Conservation (phyloP, 2,329 filamentous ascomycete species). For the Xylaria sp. region DNA sequence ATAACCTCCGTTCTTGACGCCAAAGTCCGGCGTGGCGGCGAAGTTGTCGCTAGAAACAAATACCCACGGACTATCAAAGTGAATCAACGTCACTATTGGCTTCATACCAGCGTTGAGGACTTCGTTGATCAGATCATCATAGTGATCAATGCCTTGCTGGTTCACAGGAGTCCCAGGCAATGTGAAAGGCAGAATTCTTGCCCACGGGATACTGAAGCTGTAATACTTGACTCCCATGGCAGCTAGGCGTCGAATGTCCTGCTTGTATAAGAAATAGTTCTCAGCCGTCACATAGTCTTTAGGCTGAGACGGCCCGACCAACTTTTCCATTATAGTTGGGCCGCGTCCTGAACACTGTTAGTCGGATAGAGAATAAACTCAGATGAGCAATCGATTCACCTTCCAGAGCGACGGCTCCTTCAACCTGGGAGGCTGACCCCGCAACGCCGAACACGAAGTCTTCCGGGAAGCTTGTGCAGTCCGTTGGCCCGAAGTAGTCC, state of each 20-base stretch:
- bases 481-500: conserved; percentile 31
- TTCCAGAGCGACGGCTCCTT: conserved; percentile 52
- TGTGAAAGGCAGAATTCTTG: conserved; percentile 58
- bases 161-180: conserved; percentile 58
- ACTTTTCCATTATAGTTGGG: conserved; percentile 51
- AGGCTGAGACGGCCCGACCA: conserved; percentile 29
- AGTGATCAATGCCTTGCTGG: conserved; percentile 56
- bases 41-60: background rate
- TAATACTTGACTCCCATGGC: conserved; percentile 58
- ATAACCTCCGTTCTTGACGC: background rate
- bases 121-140: conserved; percentile 48
- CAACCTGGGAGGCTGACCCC: conserved; percentile 52
- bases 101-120: background rate
- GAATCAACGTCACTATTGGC: background rate
- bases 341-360: conserved; percentile 38
- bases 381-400: conserved; percentile 26
- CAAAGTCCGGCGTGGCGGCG: background rate
- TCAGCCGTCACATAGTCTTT: conserved; percentile 51
- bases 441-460: conserved; percentile 57
- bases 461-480: conserved; percentile 56
- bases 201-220: conserved; percentile 59
- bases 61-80: background rate
- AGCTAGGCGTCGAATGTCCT: conserved; percentile 59
- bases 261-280: conserved; percentile 62
- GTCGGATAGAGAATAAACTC: no score